Percentiles rank a stretch among this genome's conserved stretches.
phyloP scores from a whole-genome alignment of 2,329 filamentous ascomycete species.

The Fusarium humuli region DNA sequence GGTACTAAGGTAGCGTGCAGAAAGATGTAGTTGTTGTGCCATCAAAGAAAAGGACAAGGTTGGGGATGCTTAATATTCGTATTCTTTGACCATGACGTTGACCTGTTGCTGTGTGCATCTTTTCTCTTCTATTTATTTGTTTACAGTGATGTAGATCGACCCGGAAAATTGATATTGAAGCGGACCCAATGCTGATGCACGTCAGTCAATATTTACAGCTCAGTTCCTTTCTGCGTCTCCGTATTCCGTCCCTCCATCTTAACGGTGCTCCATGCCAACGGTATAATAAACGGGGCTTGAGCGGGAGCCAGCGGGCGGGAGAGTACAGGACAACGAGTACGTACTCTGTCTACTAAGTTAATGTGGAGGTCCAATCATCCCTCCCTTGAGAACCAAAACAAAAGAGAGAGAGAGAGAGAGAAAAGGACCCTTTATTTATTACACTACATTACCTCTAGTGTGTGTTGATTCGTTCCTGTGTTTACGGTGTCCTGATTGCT shows the following conservation, averaged over 20 bases:
- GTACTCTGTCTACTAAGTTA: neutral
- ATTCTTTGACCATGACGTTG: slow-evolving; percentile 9
- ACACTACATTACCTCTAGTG: neutral
- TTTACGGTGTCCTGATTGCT: slow-evolving; percentile 16
- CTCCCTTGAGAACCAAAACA: slow-evolving; percentile 21
- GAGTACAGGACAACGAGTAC: slow-evolving; percentile 2
- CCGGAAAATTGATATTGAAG: neutral
- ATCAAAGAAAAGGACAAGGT: slow-evolving; percentile 8
- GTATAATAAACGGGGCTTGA: slow-evolving; percentile 19
- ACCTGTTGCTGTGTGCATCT: neutral
- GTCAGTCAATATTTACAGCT: slow-evolving; percentile 13
- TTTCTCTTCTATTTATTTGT: neutral
- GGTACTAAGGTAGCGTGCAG: neutral
- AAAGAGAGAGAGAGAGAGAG: slow-evolving; percentile 10
- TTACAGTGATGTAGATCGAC: neutral
- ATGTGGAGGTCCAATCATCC: slow-evolving; percentile 18
- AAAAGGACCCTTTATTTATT: neutral
- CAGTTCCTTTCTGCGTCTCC: neutral
- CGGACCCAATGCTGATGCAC: neutral
- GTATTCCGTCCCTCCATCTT: slow-evolving; percentile 16
- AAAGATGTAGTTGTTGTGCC: slow-evolving; percentile 24
- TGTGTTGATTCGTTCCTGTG: slow-evolving; percentile 13
- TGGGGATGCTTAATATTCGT: neutral
- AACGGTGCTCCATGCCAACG: slow-evolving; percentile 27
- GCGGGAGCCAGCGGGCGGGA: slow-evolving; percentile 27